These are phyloP conservation scores for Nymphaea thermarum DNA, from an alignment of 164 flowering plant genomes.

Conservation along the genomic window DNA sequence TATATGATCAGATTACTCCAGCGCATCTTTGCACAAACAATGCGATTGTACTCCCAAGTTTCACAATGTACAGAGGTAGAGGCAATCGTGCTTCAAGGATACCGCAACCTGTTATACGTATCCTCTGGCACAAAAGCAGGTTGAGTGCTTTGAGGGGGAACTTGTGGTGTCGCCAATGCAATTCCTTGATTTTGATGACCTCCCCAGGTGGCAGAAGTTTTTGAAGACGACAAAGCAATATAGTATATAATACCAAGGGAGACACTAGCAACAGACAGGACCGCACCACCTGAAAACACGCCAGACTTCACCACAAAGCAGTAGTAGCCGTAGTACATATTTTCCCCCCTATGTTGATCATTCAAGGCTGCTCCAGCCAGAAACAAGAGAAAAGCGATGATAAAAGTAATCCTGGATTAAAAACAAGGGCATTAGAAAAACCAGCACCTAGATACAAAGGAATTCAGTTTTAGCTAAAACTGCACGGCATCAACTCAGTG, in stretches of 20 bases:
- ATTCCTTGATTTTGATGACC: slow-evolving; percentile 26
- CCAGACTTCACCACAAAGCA: slow-evolving; percentile 94
- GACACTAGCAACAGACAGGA: slow-evolving; percentile 58
- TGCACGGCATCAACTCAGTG: too few relatives aligned
- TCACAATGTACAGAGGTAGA: not conserved
- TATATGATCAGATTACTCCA: not conserved
- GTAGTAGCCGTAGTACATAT: slow-evolving; percentile 45
- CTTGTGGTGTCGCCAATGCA: slow-evolving; percentile 75
- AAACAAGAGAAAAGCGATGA: slow-evolving; percentile 70
- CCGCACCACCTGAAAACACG: slow-evolving; percentile 74
- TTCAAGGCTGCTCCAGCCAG: slow-evolving; percentile 87
- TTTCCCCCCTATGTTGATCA: slow-evolving; percentile 53
- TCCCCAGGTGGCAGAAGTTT: slow-evolving; percentile 19
- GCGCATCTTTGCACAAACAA: not conserved
- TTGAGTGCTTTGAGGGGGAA: slow-evolving; percentile 30
- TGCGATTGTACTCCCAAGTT: not conserved
- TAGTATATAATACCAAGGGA: slow-evolving; percentile 60
- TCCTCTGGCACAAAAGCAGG: slow-evolving; percentile 88
- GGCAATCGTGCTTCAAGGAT: slow-evolving; percentile 19
- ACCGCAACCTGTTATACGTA: slow-evolving; percentile 50
- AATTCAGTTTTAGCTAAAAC: too few relatives aligned
- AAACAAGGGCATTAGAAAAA: not conserved
- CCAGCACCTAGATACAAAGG: too few relatives aligned
- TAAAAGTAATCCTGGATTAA: slow-evolving; percentile 71
- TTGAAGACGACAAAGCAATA: slow-evolving; percentile 25